These are phyloP conservation scores for Globisporangium mamillatum DNA, from an alignment of 352 stramenopile species.

Conservation along the genomic window DNA sequence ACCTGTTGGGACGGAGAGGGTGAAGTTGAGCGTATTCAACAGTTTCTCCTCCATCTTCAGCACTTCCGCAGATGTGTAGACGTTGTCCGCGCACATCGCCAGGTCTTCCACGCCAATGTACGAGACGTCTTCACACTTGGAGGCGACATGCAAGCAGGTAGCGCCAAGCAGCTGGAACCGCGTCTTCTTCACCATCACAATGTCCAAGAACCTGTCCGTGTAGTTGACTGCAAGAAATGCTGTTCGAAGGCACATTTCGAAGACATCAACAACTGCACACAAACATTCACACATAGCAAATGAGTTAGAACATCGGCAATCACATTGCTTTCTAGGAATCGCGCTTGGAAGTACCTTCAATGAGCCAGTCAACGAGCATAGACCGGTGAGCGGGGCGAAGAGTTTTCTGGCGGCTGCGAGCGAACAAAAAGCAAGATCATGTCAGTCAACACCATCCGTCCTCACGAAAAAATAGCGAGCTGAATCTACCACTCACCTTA, in stretches of 20 bases:
- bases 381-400: conserved; percentile 81
- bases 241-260: conserved; percentile 90
- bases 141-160: conserved; percentile 88
- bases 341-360: conserved; percentile 60
- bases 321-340: too few relatives aligned
- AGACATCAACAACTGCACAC: conserved; percentile 87
- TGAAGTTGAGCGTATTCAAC: conserved; percentile 91
- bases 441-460: background rate
- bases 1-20: conserved; percentile 83
- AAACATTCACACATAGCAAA: background rate
- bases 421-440: conserved; percentile 1
- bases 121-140: conserved; percentile 91
- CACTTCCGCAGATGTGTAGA: conserved; percentile 88
- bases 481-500: conserved; percentile 41
- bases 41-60: conserved; percentile 91
- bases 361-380: conserved; percentile 92
- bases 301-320: background rate
- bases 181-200: conserved; percentile 88
- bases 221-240: conserved; percentile 91
- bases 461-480: background rate
- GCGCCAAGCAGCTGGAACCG: conserved; percentile 89
- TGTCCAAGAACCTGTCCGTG: conserved; percentile 86
- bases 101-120: conserved; percentile 92
- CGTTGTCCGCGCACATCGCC: conserved; percentile 89
- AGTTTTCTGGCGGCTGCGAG: conserved; percentile 68